These are phyloP conservation scores for Coleophoma cylindrospora DNA, from an alignment of 2,329 filamentous ascomycete genomes.

Conservation along the genomic window DNA sequence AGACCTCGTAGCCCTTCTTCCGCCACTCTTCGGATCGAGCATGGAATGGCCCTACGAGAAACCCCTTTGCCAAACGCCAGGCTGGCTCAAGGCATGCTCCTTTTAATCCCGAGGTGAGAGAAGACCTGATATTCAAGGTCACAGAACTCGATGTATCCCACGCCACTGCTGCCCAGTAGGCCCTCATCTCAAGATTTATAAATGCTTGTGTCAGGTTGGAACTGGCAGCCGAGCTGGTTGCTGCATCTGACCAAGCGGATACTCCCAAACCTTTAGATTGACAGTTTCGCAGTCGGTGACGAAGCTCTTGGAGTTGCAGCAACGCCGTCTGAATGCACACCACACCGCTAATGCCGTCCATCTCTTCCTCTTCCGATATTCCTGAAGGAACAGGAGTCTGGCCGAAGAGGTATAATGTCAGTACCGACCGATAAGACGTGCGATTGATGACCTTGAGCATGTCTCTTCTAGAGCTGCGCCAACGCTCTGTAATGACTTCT, in stretches of 20 bases:
- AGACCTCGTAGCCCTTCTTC: constrained; percentile 17
- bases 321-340: constrained; percentile 35
- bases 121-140: constrained; percentile 33
- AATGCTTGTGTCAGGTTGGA: constrained; percentile 27
- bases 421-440: constrained; percentile 34
- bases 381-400: constrained; percentile 34
- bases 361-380: constrained; percentile 35
- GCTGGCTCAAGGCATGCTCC: constrained; percentile 20
- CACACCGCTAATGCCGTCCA: constrained; percentile 33
- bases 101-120: constrained; percentile 32
- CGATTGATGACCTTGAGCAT: constrained; percentile 36
- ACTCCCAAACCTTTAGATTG: constrained; percentile 36
- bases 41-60: constrained; percentile 20
- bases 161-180: constrained; percentile 35
- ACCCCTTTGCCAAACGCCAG: constrained; percentile 23
- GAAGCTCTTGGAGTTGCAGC: constrained; percentile 34
- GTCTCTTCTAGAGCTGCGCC: constrained; percentile 31
- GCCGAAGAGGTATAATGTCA: constrained; percentile 34
- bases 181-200: constrained; percentile 31
- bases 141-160: constrained; percentile 37
- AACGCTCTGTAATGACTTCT: constrained; percentile 22
- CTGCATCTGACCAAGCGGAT: constrained; percentile 18
- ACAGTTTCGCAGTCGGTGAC: constrained; percentile 32
- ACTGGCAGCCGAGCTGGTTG: constrained; percentile 18
- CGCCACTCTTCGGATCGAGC: constrained; percentile 22